Percentiles rank a stretch among this genome's conserved stretches.
Conservation (phyloP, 139 green algal genomes). For the Coelastrella sp. region DNA sequence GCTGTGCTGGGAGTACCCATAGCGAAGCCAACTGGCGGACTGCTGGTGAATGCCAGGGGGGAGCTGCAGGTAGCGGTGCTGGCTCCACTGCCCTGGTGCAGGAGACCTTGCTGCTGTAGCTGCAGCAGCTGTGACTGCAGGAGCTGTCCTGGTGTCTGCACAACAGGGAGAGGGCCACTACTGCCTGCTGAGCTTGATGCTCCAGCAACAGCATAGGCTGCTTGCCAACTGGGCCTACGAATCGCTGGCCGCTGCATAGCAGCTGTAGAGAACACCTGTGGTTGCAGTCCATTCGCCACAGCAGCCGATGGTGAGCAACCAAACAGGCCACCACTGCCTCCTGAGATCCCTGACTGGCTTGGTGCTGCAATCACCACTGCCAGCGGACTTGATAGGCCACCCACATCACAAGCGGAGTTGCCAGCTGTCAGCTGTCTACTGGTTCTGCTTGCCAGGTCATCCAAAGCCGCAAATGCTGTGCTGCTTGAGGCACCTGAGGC, state of each 20-base stretch:
- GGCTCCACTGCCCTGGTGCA: neutral
- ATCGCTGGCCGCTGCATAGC: neutral
- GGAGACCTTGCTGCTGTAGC: neutral
- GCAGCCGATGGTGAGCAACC: neutral
- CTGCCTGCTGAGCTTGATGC: neutral
- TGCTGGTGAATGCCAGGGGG: neutral
- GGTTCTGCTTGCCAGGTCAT: constrained; percentile 63
- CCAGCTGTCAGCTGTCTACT: constrained; percentile 5
- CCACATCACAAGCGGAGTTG: neutral
- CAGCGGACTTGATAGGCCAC: neutral
- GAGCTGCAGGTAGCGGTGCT: constrained; percentile 9
- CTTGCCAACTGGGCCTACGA: neutral
- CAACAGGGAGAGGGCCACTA: neutral
- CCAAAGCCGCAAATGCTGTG: constrained; percentile 50
- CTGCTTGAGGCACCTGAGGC: neutral
- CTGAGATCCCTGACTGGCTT: neutral
- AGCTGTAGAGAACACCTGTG: neutral
- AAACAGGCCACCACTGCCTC: neutral
- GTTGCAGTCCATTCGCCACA: too few relatives aligned
- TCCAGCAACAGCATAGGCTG: neutral
- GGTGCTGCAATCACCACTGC: neutral
- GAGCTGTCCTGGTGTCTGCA: neutral
- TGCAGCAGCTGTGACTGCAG: neutral
- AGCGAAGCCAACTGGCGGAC: neutral
- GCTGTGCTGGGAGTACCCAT: neutral